Evolutionary conservation across 805 yeast genomes (phyloP).

Genomic region (Suhomyces sp.): DNA sequence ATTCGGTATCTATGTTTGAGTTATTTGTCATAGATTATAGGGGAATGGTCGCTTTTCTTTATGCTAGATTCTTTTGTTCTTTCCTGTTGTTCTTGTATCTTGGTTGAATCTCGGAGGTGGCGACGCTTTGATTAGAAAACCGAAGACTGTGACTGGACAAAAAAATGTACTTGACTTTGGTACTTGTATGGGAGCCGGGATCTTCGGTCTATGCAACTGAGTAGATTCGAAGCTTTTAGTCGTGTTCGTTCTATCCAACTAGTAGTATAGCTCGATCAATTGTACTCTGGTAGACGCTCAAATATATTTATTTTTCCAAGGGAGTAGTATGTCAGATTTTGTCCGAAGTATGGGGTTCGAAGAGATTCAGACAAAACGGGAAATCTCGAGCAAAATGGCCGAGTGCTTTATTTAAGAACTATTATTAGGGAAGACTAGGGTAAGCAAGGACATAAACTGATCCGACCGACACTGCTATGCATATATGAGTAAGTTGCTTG

Average conservation of each 20-base stretch:
- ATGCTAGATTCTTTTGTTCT: neutral
- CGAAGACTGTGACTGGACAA: neutral
- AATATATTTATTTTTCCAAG: neutral
- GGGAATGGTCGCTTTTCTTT: neutral
- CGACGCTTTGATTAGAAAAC: neutral
- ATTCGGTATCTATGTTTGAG: neutral
- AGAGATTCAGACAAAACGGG: neutral
- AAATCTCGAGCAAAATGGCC: neutral
- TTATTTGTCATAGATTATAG: neutral
- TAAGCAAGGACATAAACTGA: neutral
- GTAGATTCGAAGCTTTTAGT: neutral
- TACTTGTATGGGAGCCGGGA: neutral
- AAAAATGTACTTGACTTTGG: neutral
- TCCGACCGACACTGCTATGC: neutral
- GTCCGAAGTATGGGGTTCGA: constrained; percentile 5
- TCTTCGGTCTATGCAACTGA: neutral
- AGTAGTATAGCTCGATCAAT: neutral
- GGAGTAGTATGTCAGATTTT: constrained; percentile 1
- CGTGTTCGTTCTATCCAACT: neutral
- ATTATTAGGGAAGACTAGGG: neutral
- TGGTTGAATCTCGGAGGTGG: neutral
- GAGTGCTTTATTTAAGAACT: neutral
- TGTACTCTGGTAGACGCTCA: neutral
- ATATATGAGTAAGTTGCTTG: neutral
- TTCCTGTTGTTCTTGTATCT: neutral